Conservation (phyloP, 2,329 filamentous ascomycete species). For the Hortaea sp. region DNA sequence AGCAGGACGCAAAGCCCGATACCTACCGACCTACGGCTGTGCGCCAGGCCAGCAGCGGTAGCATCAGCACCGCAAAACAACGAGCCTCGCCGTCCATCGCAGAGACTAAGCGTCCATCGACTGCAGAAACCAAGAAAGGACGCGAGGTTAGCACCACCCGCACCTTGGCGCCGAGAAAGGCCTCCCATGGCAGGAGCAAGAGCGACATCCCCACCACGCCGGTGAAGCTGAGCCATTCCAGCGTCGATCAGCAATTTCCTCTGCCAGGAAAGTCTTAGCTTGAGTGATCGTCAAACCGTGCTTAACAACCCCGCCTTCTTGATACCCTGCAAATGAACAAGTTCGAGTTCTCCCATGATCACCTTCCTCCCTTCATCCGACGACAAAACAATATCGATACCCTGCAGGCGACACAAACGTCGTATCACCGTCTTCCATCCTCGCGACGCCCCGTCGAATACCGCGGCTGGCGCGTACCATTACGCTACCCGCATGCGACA, state of each 20-base stretch:
- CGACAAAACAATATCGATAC: no score
- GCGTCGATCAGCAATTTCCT: not conserved
- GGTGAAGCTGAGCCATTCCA: not conserved
- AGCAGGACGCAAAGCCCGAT: conserved; percentile 11
- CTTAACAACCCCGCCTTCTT: no score
- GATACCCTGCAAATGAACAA: no score
- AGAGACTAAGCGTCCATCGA: conserved; percentile 3
- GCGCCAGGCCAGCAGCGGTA: not conserved
- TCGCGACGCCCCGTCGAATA: no score
- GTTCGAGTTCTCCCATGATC: no score
- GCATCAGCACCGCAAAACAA: not conserved
- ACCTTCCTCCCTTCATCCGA: no score
- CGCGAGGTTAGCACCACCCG: not conserved
- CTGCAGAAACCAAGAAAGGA: conserved; percentile 2
- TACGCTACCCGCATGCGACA: no score
- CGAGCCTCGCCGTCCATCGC: not conserved
- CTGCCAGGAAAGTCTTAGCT: not conserved
- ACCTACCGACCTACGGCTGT: conserved; percentile 15
- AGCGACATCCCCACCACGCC: conserved; percentile 9
- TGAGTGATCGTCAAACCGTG: no score
- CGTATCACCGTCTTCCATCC: no score
- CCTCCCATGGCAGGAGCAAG: conserved; percentile 8
- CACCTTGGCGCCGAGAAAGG: not conserved
- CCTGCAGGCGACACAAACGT: no score
- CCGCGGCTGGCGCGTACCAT: no score